These are phyloP conservation scores for Stentor coeruleus DNA, from an alignment of 73 alveolate genomes.

Conservation along the genomic window DNA sequence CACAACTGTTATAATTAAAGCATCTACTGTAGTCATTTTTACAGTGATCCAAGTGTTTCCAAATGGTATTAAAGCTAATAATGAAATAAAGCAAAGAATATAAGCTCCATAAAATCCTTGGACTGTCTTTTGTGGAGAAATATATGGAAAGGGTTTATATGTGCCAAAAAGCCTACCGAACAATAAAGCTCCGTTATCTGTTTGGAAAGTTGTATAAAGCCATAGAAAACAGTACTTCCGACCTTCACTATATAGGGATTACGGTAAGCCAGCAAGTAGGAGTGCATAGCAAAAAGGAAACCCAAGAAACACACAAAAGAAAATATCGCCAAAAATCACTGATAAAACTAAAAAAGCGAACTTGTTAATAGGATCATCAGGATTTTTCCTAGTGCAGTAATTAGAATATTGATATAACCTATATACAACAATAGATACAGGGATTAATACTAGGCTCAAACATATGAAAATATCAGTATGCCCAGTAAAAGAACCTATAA, in stretches of 20 bases:
- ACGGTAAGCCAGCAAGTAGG: background rate
- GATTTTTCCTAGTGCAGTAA: background rate
- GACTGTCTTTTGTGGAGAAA: slow-evolving; percentile 26
- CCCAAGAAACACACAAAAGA: background rate
- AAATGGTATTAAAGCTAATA: background rate
- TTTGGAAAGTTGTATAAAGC: slow-evolving; percentile 24
- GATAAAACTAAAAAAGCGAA: background rate
- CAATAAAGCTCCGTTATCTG: slow-evolving; percentile 36
- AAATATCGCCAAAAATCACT: slow-evolving; percentile 1
- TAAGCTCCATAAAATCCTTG: slow-evolving; percentile 31
- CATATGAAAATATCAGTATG: background rate
- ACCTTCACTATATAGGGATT: background rate
- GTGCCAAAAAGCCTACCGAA: slow-evolving; percentile 29
- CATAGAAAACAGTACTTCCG: background rate
- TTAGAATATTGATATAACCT: background rate
- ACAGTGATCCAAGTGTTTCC: slow-evolving; percentile 19
- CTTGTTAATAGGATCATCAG: background rate
- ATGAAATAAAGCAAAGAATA: slow-evolving; percentile 9
- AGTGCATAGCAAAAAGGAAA: background rate
- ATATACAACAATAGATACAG: background rate
- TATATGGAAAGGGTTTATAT: slow-evolving; percentile 18
- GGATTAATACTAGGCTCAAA: background rate
- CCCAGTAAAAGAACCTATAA: background rate
- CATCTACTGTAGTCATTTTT: background rate
- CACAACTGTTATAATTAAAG: background rate